Evolutionary conservation across 345 rosid genomes (phyloP), one percentile per base, ranked within the genome.

Genomic region (Citrus australasica): DNA sequence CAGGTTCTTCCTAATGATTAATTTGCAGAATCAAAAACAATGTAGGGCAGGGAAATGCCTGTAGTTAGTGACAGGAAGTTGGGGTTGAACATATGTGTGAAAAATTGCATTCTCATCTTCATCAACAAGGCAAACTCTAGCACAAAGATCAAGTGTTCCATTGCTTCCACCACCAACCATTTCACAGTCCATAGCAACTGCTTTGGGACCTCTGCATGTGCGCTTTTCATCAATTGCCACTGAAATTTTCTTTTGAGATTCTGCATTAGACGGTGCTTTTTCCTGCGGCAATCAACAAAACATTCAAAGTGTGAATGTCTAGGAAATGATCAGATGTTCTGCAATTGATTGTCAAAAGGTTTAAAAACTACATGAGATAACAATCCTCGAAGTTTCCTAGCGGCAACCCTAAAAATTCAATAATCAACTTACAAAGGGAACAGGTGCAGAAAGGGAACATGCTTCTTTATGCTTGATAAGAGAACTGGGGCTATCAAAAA

Each of bases 151-250:
- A 37, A 79, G 33, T 40, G 92, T 76, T 58, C 89, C 93, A 76
- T 91, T 91, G 28, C 25, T 81, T 72, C 94, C 97, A 60, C 92
- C 89, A 76, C 92, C 94, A 37, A 94, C 97, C 94, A 92, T 90
- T 85, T 90, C 92, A 77, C 95, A 91, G 84, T 88, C 97, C 61
- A 94, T 79, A 16, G 93, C 93, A 71, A 92, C 67, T 22, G 90
- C 92, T 82, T 83, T 75, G n/a, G 75, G 80, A 66, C 81, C 81
- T 77, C 78, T 48, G 65, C 35, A 75, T 76, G 51, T 46, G 69
- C 69, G 4, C 66, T 22, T 78, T 33, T 59, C 74, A 38, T 75
- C 79, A 51, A 56, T 72, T 37, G 76, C 51, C n/a, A 65, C 76
- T 58, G 83, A 79, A 65, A 55, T 67, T 67, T 40, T 67, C 51